phyloP scores from a whole-genome alignment of 345 rosid species.

The Populus euphratica region DNA sequence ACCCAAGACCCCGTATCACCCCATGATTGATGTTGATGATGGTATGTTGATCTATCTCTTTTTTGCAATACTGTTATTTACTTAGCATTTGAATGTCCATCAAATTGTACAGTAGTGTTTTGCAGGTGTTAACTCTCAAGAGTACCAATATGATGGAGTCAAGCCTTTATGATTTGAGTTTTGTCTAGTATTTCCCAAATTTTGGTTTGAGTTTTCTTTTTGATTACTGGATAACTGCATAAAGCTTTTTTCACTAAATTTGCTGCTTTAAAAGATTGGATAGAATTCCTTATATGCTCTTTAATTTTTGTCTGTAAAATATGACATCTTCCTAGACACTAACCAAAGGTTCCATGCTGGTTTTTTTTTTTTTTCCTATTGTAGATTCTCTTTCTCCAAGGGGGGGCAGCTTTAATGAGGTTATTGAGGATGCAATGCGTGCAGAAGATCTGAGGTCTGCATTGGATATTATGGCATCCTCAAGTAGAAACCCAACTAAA shows the following conservation, averaged over 20 bases:
- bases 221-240: background rate
- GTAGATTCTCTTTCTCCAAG: slow-evolving; percentile 66
- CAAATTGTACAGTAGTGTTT: background rate
- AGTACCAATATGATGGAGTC: background rate
- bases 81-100: background rate
- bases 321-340: background rate
- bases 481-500: slow-evolving; percentile 43
- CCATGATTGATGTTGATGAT: slow-evolving; percentile 73
- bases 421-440: slow-evolving; percentile 50
- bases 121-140: slow-evolving; percentile 2
- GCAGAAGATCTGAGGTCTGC: slow-evolving; percentile 66
- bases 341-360: background rate
- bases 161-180: background rate
- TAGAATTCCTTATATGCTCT: background rate
- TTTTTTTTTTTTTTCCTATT: slow-evolving; percentile 17
- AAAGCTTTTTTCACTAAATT: background rate
- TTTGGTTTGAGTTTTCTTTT: background rate
- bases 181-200: background rate
- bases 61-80: background rate
- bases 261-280: background rate
- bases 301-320: background rate
- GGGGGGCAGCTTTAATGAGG: slow-evolving; percentile 50
- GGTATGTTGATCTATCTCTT: slow-evolving; percentile 42
- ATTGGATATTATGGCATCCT: slow-evolving; percentile 66
- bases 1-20: slow-evolving; percentile 97